phyloP scores from a whole-genome alignment of 2,329 filamentous ascomycete genomes.

The Chrysosporium queenslandicum region DNA sequence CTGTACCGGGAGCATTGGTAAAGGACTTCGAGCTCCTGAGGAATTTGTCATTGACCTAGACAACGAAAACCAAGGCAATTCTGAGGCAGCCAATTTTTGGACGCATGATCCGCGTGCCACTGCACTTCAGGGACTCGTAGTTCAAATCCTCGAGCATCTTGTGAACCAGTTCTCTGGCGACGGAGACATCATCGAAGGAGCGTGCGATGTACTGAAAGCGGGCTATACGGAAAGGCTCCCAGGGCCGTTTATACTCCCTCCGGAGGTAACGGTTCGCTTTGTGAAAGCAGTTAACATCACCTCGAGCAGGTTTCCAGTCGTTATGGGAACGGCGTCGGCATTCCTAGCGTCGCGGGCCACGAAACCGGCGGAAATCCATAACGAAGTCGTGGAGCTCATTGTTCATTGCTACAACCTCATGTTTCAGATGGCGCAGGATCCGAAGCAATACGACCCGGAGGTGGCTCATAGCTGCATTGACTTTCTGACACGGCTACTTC shows the following conservation, averaged over 20 bases:
- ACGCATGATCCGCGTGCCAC: slow-evolving; percentile 25
- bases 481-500: slow-evolving; percentile 35
- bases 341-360: slow-evolving; percentile 36
- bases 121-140: slow-evolving; percentile 28
- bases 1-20: slow-evolving; percentile 36
- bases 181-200: slow-evolving; percentile 35
- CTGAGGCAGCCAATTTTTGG: slow-evolving; percentile 32
- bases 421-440: slow-evolving; percentile 29
- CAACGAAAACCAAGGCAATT: slow-evolving; percentile 19
- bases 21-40: slow-evolving; percentile 30
- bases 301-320: slow-evolving; percentile 21
- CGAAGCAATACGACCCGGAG: slow-evolving; percentile 32
- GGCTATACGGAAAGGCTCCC: slow-evolving; percentile 36
- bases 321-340: slow-evolving; percentile 39
- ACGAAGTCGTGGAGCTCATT: slow-evolving; percentile 30
- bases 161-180: slow-evolving; percentile 33
- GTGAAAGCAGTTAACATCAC: slow-evolving; percentile 32
- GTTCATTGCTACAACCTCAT: slow-evolving; percentile 33
- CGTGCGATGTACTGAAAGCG: slow-evolving; percentile 39
- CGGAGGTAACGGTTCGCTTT: slow-evolving; percentile 34
- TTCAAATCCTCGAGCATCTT: slow-evolving; percentile 35
- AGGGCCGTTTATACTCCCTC: slow-evolving; percentile 37
- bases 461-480: slow-evolving; percentile 38
- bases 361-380: slow-evolving; percentile 28
- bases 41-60: slow-evolving; percentile 31